Evolutionary conservation across 2,329 filamentous ascomycete genomes (phyloP).

Genomic region (Penicillium sp.): DNA sequence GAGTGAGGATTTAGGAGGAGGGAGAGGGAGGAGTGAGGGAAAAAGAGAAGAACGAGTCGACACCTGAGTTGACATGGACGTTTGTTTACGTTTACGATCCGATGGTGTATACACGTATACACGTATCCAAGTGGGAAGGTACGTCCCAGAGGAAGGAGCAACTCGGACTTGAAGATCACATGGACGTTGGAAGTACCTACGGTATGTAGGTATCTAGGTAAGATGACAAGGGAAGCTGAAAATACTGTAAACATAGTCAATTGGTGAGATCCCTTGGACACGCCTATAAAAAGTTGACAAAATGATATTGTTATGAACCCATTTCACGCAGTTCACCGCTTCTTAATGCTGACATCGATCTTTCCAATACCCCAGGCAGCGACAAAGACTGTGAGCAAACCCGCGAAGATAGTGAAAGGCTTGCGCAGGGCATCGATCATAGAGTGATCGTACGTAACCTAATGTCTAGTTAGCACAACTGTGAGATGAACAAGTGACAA

Average conservation of each 20-base stretch:
- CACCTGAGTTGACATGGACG: background rate
- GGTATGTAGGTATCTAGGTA: background rate
- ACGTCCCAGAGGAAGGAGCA: background rate
- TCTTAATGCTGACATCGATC: conserved; percentile 77
- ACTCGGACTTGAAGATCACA: background rate
- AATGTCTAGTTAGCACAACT: conserved; percentile 2
- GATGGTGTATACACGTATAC: background rate
- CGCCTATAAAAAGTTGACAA: conserved; percentile 16
- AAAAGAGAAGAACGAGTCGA: background rate
- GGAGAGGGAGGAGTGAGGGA: background rate
- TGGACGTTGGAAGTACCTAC: background rate
- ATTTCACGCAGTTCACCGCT: conserved; percentile 39
- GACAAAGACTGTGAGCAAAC: conserved; percentile 70
- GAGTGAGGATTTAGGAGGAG: background rate
- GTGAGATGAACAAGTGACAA: background rate
- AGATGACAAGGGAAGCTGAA: background rate
- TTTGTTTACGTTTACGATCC: background rate
- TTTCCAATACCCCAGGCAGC: conserved; percentile 72
- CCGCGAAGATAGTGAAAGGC: conserved; percentile 75
- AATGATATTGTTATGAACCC: conserved; percentile 14
- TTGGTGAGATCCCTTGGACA: conserved; percentile 2
- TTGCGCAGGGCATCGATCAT: conserved; percentile 74
- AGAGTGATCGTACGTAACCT: conserved; percentile 81
- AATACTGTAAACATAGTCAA: conserved; percentile 3
- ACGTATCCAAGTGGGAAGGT: background rate